phyloP scores from a whole-genome alignment of 495 filamentous ascomycete species.

The Daldinia vernicosa region DNA sequence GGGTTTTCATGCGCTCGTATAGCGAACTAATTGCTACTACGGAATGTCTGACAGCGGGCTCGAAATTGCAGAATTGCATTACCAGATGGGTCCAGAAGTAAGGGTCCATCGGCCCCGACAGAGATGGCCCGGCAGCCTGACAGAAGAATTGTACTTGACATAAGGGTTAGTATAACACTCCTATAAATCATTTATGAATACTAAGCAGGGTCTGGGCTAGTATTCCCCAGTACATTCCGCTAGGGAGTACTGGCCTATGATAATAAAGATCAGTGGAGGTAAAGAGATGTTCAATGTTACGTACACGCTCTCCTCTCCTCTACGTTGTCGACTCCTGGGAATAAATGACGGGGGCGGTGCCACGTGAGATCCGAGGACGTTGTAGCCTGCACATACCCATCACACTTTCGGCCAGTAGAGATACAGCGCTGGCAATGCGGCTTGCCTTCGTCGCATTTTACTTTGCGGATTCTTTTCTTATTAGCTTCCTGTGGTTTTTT shows the following conservation, averaged over 20 bases:
- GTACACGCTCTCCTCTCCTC: constrained; percentile 52
- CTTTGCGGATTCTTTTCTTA: constrained; percentile 55
- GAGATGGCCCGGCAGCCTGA: constrained; percentile 55
- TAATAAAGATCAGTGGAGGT: neutral
- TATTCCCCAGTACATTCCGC: neutral
- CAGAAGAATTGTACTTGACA: constrained; percentile 59
- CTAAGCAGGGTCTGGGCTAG: neutral
- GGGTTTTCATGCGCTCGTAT: constrained; percentile 51
- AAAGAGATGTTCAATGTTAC: neutral
- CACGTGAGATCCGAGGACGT: constrained; percentile 29
- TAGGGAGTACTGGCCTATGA: neutral
- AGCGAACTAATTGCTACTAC: constrained; percentile 65
- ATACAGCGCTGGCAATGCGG: constrained; percentile 58
- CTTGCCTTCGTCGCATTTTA: constrained; percentile 64
- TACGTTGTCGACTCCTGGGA: constrained; percentile 28
- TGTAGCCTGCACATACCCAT: constrained; percentile 43
- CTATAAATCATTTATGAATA: neutral
- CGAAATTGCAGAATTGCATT: constrained; percentile 63
- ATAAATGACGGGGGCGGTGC: constrained; percentile 41
- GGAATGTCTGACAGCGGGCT: constrained; percentile 68
- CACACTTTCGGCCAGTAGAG: constrained; percentile 58
- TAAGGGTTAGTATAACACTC: neutral
- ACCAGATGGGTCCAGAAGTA: constrained; percentile 67
- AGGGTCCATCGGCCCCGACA: constrained; percentile 60
- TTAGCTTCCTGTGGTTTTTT: neutral